phyloP scores from a whole-genome alignment of 768 basidiomycete species.

The Suillus weaverae region DNA sequence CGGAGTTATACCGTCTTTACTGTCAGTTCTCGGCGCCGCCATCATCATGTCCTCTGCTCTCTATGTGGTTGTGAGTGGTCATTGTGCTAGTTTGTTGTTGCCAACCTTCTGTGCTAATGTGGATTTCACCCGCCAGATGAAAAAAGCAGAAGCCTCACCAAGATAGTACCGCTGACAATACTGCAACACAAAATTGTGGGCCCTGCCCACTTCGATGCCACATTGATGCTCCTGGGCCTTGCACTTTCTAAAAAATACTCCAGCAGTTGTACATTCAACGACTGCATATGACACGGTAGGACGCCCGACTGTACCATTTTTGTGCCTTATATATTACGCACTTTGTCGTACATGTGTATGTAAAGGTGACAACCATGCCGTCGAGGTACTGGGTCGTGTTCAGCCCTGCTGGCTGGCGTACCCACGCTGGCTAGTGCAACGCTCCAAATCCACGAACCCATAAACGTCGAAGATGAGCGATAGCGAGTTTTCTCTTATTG shows the following conservation, averaged over 20 bases:
- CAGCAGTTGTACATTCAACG: neutral
- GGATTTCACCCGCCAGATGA: neutral
- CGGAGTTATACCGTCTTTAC: constrained; percentile 51
- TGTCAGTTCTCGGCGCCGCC: constrained; percentile 60
- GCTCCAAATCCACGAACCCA: neutral
- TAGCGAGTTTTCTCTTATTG: neutral
- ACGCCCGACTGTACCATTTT: neutral
- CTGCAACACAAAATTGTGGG: neutral
- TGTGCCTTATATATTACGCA: neutral
- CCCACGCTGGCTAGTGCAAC: neutral
- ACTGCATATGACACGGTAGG: neutral
- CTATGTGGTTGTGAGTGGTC: constrained; percentile 58
- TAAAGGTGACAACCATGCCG: neutral
- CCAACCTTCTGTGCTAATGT: neutral
- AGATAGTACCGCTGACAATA: too few relatives aligned
- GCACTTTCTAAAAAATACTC: neutral
- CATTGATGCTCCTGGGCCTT: neutral
- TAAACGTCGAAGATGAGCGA: neutral
- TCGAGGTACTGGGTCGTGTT: neutral
- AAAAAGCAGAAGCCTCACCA: neutral
- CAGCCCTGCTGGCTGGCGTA: neutral
- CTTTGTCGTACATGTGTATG: neutral
- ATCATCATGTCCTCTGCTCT: constrained; percentile 66
- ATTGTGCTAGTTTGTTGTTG: neutral
- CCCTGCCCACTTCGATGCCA: neutral